phyloP scores from a whole-genome alignment of 306 rosid genomes.

The Prinsepia uniflora region DNA sequence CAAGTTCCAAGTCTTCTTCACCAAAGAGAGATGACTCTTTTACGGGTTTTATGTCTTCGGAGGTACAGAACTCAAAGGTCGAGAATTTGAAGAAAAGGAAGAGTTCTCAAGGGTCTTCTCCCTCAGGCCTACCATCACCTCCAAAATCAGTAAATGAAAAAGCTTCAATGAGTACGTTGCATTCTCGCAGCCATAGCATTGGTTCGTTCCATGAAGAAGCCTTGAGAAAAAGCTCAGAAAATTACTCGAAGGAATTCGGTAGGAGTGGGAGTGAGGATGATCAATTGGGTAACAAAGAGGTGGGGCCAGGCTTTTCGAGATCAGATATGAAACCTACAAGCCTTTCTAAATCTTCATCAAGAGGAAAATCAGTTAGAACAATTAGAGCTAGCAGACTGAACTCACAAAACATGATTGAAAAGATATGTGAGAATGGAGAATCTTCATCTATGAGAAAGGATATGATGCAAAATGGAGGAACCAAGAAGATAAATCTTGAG shows the following conservation, averaged over 20 bases:
- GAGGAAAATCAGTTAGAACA: slow-evolving; percentile 88
- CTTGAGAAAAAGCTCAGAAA: slow-evolving; percentile 22
- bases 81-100: slow-evolving; percentile 20
- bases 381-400: slow-evolving; percentile 45
- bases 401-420: slow-evolving; percentile 38
- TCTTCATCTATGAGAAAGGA: slow-evolving; percentile 37
- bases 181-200: slow-evolving; percentile 35
- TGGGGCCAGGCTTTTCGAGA: slow-evolving; percentile 24
- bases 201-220: slow-evolving; percentile 37
- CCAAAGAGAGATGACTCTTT: slow-evolving; percentile 17
- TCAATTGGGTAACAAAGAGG: slow-evolving; percentile 29
- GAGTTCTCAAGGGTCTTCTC: slow-evolving; percentile 33
- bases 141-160: slow-evolving; percentile 33
- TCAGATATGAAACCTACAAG: slow-evolving; percentile 34
- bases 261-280: slow-evolving; percentile 30
- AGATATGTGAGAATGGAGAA: slow-evolving; percentile 33
- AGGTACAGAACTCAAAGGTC: slow-evolving; percentile 12
- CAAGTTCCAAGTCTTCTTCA: slow-evolving; percentile 50
- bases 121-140: slow-evolving; percentile 35
- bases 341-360: slow-evolving; percentile 35
- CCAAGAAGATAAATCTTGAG: background rate
- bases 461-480: slow-evolving; percentile 36
- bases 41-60: slow-evolving; percentile 24
- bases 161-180: slow-evolving; percentile 36
- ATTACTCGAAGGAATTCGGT: slow-evolving; percentile 32